These are phyloP conservation scores for Lenzites betulinus DNA, from an alignment of 768 basidiomycete genomes.

Conservation along the genomic window DNA sequence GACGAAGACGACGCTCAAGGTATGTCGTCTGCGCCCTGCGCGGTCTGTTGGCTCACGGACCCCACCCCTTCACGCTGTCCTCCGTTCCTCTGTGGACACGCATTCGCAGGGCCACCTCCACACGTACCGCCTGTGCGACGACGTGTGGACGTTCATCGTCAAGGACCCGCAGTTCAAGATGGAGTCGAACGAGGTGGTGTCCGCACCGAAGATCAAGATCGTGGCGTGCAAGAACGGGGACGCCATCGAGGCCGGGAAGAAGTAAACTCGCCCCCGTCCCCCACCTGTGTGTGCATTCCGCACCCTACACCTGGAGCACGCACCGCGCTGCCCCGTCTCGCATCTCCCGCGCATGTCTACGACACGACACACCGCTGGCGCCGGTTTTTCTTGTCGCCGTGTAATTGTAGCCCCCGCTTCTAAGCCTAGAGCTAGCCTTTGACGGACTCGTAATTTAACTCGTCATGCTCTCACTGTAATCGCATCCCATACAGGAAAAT, in stretches of 20 bases:
- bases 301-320: not conserved
- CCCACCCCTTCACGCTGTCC: not conserved
- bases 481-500: not conserved
- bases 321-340: not conserved
- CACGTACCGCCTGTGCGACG: constrained; percentile 92
- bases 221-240: constrained; percentile 98
- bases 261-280: constrained; percentile 38
- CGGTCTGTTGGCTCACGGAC: constrained; percentile 12
- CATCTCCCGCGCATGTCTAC: not conserved
- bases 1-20: constrained; percentile 92
- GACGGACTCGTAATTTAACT: constrained; percentile 16
- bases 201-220: constrained; percentile 86
- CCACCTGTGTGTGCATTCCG: no score
- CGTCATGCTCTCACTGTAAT: constrained; percentile 8
- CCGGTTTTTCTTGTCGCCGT: not conserved
- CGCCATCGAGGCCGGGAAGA: constrained; percentile 81
- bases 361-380: not conserved
- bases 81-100: not conserved
- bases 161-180: constrained; percentile 94
- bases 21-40: constrained; percentile 34
- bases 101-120: constrained; percentile 72
- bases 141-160: constrained; percentile 99
- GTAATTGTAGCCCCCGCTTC: constrained; percentile 10
- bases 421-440: constrained; percentile 6
- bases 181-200: constrained; percentile 83